Evolutionary conservation across 1,284 basidiomycete species (phyloP), one percentile per base, ranked within the genome.

Genomic region (Trichosporon asahii): DNA sequence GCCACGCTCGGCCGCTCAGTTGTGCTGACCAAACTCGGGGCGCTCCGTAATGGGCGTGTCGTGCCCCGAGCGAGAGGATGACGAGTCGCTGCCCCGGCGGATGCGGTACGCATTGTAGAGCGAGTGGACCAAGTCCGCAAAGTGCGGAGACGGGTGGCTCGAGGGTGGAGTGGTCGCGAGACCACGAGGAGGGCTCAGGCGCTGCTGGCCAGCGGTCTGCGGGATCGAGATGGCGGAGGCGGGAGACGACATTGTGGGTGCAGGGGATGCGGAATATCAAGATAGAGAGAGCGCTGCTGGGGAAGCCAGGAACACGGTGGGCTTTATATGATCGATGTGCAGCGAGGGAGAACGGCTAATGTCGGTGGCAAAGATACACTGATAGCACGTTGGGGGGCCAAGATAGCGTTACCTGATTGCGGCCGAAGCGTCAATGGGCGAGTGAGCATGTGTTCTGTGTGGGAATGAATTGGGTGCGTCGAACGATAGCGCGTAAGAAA

Each of bases 121-220:
- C 15, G 69, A 69, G 65, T 75, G 68, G 37, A 80, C 77, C 35
- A 81, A 74, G 69, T 81, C 76, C 64, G 74, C 76, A 60, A 79
- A 69, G 69, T 80, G 79, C 2, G 80, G 80, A 64, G 76, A 79
- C 2, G 79, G 78, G 66, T 81, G 80, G 61, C 74, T 68, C 61
- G 53, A 71, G 31, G 66, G 64, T 29, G 69, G 64, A 11, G 72
- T 70, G 4, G 37, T 27, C 29, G 65, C 12, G 31, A 68, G 70
- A 31, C 68, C 65, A 40, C 68, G 70, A 3, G 25, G 49, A n/a
- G 53, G 49, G 9, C 37, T 31, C 35, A 29, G 27, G 12, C 21
- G 66, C 55, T 55, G 66, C 29, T 53, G 53, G 66, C 49, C 21
- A 31, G 9, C 27, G n/a, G 57, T 8, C 57, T 61, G 57, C 3